Evolutionary conservation across 2,329 filamentous ascomycete genomes (phyloP), one percentile per base, ranked within the genome.

Genomic region (Graphium sp.): DNA sequence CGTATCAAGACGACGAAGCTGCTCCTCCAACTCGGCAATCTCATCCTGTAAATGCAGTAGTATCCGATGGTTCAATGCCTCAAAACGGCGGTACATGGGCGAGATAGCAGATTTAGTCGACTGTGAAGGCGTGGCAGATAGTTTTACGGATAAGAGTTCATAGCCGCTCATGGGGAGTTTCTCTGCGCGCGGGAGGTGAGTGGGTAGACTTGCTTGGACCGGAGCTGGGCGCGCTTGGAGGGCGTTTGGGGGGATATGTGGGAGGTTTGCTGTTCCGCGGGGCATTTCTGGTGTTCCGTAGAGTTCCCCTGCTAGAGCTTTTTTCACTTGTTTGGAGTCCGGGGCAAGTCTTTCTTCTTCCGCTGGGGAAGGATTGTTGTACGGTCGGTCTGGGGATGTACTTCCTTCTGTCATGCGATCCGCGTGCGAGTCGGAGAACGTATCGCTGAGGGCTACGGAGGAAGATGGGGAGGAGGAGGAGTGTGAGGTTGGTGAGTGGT

Each of bases 11-110:
- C 60, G 57, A 12, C 69, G 66, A 1, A 94, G 62, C 32, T 85
- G 72, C 41, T 83, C 74, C 49, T 93, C 84, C 21, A 92, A 58
- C 40, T 87, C 77, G 18, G 63, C 61, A 12, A 93, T 68, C 46
- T 92, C 82, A 43, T 92, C 83, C 48, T 93, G 85, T 11, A 92
- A 60, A 36, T 89, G 74, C 1, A 93, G 58, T 3, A 94, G 55
- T 3, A 92, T 55, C 3, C 85, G 74, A 45, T 92, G 83, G 41
- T 89, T 85, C 12, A 93, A 55, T 8, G 70, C 64, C 45, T 81
- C 75, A 42, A 94, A 94, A 32, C 75, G 75, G 24, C 85, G 71
- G 47, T 92, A 93, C 33, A 92, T 65, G 1, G 82, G 81, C 25
- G 45, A 51, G 18, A 61, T 41, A 1, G 37, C 35, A 9, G 42